Evolutionary conservation across 2,329 filamentous ascomycete genomes (phyloP).

Genomic region (Ophidiomyces ophidiicola): DNA sequence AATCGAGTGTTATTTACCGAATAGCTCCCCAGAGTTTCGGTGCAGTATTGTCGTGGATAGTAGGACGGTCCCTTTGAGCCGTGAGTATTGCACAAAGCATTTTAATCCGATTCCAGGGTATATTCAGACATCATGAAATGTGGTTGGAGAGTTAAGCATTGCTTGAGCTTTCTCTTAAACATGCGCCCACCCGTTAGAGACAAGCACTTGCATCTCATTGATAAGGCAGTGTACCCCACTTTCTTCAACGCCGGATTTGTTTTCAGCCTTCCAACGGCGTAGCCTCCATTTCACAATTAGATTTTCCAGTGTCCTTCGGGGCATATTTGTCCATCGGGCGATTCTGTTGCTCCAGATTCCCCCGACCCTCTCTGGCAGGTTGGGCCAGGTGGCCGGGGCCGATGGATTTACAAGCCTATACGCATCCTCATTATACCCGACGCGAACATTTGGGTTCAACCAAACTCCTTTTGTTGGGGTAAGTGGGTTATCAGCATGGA

Average conservation of each 20-base stretch:
- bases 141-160: background rate
- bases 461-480: conserved; percentile 25
- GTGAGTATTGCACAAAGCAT: no score
- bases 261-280: conserved; percentile 14
- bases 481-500: conserved; percentile 30
- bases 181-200: conserved; percentile 48
- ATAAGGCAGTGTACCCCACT: conserved; percentile 44
- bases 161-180: conserved; percentile 26
- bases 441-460: conserved; percentile 31
- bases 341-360: conserved; percentile 49
- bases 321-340: conserved; percentile 28
- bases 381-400: conserved; percentile 34
- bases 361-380: conserved; percentile 36
- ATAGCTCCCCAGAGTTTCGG: no score
- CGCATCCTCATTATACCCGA: conserved; percentile 25
- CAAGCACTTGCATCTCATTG: conserved; percentile 51
- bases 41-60: no score
- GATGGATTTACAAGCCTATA: conserved; percentile 32
- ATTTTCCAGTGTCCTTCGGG: conserved; percentile 12
- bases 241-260: conserved; percentile 28
- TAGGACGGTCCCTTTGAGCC: no score
- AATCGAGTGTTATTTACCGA: no score
- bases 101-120: no score
- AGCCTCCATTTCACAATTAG: background rate
- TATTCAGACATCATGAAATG: no score